A percentile compares a stretch with the other conserved stretches of the same genome.
Conservation (phyloP, 2,329 filamentous ascomycete genomes). For the Penicillium sp. region DNA sequence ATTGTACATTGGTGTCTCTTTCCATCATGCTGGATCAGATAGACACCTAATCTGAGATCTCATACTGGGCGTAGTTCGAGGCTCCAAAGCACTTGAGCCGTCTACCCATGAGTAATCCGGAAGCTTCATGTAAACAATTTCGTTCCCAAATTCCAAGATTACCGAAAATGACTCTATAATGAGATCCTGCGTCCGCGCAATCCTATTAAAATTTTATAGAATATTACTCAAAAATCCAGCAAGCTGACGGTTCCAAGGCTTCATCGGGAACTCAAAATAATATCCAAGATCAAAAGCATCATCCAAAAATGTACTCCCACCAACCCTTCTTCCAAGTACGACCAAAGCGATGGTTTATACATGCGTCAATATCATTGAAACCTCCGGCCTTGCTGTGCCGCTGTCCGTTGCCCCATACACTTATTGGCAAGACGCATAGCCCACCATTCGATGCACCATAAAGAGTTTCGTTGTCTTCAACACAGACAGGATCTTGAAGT, state of each 20-base stretch:
- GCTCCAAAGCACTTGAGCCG: background rate
- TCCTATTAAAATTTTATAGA: too few relatives aligned
- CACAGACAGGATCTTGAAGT: conserved; percentile 27
- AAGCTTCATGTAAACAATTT: too few relatives aligned
- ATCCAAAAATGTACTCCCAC: conserved; percentile 33
- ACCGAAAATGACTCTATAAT: too few relatives aligned
- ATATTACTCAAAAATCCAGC: too few relatives aligned
- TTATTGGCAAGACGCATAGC: conserved; percentile 86
- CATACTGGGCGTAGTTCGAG: too few relatives aligned
- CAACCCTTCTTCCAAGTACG: conserved; percentile 36
- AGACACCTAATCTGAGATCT: background rate
- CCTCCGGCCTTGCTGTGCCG: conserved; percentile 33
- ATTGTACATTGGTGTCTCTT: too few relatives aligned
- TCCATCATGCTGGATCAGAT: background rate
- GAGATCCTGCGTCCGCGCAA: too few relatives aligned
- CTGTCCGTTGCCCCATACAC: conserved; percentile 50
- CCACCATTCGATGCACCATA: conserved; percentile 68
- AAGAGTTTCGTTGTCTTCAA: conserved; percentile 23
- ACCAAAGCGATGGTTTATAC: conserved; percentile 37
- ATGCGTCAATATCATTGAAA: conserved; percentile 29
- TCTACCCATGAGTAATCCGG: background rate
- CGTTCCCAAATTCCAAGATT: too few relatives aligned
- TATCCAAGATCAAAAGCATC: background rate
- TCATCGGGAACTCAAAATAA: too few relatives aligned
- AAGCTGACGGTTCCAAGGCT: too few relatives aligned